Evolutionary conservation across 2,329 filamentous ascomycete genomes (phyloP).

Genomic region (Shiraia sp.): DNA sequence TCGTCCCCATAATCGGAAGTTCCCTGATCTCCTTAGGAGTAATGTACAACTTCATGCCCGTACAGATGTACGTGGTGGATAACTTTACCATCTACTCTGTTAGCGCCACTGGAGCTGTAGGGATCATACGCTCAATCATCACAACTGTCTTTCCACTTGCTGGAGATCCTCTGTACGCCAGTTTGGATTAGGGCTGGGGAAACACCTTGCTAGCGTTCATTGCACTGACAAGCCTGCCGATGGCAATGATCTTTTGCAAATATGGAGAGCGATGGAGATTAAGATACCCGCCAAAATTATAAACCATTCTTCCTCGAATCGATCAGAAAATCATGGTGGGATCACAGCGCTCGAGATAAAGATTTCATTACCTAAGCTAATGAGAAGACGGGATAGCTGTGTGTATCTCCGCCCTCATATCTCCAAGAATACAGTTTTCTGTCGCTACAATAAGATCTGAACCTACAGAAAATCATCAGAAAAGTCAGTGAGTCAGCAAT

Average conservation of each 20-base stretch:
- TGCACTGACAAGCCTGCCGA: slow-evolving; percentile 1
- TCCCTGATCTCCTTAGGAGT: slow-evolving; percentile 51
- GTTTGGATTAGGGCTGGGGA: slow-evolving; percentile 6
- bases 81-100: slow-evolving; percentile 5
- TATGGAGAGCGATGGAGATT: too few species aligned
- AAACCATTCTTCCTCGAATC: too few species aligned
- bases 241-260: slow-evolving; percentile 5
- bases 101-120: slow-evolving; percentile 3
- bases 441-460: too few species aligned
- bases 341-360: too few species aligned
- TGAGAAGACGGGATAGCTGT: too few species aligned
- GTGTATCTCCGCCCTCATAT: too few species aligned
- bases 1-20: slow-evolving; percentile 59
- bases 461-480: too few species aligned
- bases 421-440: too few species aligned
- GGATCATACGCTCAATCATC: slow-evolving; percentile 1
- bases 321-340: too few species aligned
- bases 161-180: slow-evolving; percentile 4
- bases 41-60: slow-evolving; percentile 56
- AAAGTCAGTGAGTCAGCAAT: too few species aligned
- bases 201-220: slow-evolving; percentile 7
- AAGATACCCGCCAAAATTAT: too few species aligned
- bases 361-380: too few species aligned
- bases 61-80: slow-evolving; percentile 7
- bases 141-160: slow-evolving; percentile 5